Conservation (phyloP, 2,329 filamentous ascomycete genomes). For the Aspergillus fumigatus region DNA sequence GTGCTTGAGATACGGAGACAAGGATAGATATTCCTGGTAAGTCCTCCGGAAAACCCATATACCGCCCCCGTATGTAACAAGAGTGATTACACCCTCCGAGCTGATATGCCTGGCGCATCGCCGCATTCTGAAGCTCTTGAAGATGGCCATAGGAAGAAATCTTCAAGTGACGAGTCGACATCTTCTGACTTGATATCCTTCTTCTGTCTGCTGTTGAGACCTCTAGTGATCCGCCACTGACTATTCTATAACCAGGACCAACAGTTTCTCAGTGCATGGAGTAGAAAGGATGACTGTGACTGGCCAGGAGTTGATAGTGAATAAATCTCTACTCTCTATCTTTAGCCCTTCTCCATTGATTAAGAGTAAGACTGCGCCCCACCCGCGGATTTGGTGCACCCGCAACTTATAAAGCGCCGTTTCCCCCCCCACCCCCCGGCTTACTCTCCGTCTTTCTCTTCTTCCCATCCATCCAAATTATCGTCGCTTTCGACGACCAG, state of each 20-base stretch:
- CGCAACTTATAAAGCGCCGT: neutral
- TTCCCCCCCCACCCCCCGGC: no score
- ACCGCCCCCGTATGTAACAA: neutral
- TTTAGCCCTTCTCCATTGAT: no score
- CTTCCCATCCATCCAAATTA: constrained; percentile 1
- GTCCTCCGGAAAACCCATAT: neutral
- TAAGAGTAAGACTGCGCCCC: neutral
- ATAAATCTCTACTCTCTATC: no score
- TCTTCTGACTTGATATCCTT: constrained; percentile 8
- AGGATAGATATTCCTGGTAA: neutral
- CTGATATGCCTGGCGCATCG: constrained; percentile 12
- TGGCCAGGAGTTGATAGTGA: no score
- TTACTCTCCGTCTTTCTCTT: neutral
- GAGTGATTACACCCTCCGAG: constrained; percentile 12
- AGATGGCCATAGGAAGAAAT: constrained; percentile 14
- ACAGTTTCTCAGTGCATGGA: no score
- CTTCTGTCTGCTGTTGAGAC: neutral
- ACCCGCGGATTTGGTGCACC: neutral
- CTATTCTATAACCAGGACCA: neutral
- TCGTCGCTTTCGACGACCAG: constrained; percentile 1
- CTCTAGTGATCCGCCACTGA: neutral
- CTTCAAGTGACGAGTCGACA: constrained; percentile 14
- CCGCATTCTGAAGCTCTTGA: constrained; percentile 14
- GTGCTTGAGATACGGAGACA: neutral
- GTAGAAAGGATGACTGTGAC: no score